Evolutionary conservation across 2,329 filamentous ascomycete species (phyloP).

Genomic region (Tolypocladium ophioglossoides): DNA sequence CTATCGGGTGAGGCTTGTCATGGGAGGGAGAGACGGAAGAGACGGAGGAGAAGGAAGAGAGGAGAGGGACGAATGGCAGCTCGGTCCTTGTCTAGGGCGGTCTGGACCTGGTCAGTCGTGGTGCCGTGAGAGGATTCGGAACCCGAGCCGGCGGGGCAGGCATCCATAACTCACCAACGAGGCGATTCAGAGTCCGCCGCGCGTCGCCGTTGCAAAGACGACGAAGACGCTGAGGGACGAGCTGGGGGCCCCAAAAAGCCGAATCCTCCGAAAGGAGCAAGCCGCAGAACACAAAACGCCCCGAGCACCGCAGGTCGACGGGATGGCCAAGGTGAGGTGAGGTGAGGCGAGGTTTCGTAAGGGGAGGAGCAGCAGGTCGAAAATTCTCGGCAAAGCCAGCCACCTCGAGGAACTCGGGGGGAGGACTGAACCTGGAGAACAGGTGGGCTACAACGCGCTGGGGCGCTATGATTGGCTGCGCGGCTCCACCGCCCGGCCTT

Average conservation of each 20-base stretch:
- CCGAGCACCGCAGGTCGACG: background rate
- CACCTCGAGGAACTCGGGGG: too few species aligned
- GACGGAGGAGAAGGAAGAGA: background rate
- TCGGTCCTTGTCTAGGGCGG: background rate
- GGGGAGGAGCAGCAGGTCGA: background rate
- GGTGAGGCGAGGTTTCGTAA: background rate
- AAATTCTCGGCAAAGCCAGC: background rate
- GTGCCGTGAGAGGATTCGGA: background rate
- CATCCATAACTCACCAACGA: background rate
- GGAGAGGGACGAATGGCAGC: background rate
- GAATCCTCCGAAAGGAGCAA: background rate
- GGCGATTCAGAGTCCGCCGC: background rate
- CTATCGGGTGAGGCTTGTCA: background rate
- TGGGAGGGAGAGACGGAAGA: background rate
- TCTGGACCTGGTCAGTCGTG: background rate
- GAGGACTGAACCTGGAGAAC: background rate
- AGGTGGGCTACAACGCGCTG: background rate
- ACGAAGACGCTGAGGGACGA: background rate
- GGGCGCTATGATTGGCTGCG: background rate
- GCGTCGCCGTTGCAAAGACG: background rate
- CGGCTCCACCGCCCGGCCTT: background rate
- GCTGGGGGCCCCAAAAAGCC: background rate
- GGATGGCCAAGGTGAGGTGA: background rate
- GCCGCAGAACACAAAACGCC: background rate
- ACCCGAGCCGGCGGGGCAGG: background rate